Base-by-base conservation (phyloP, 495 filamentous ascomycete genomes). In the Xylaria cubensis region DNA sequence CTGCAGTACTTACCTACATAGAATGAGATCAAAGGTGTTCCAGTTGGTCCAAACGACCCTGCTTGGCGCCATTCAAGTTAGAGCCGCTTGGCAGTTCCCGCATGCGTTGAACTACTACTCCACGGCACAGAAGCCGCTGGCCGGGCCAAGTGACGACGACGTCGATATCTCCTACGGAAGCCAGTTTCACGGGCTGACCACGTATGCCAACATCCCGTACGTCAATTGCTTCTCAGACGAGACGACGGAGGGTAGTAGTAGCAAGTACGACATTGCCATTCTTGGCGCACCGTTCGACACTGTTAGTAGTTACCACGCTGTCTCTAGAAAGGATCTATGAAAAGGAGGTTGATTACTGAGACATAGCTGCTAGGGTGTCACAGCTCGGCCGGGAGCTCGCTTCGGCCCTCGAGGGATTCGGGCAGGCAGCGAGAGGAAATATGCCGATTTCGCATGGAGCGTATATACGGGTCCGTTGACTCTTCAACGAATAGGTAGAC, bases 361-460 rank as follows among this genome's bases (percentile, higher is more conserved):
- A 51, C n/a, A 72, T 55, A 51, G 41, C 21, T 41, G 17, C 56
- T 48, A 81, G 80, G 74, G 76, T 1, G 77, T 80, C 26, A 80
- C 79, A 7, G 75, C 73, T 51, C 73, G 94, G 72, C 93, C 94
- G 6, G 94, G 94, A 63, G 93, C 93, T 44, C 88, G 94, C 42
- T 97, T 94, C 74, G 94, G 94, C 1, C 94, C 94, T 13, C 89
- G 86, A 63, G 92, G 91, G 34, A 96, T 96, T 76, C 87, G 94
- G 79, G 89, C 94, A 86, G 92, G 92, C 82, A 81, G 79, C 61
- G 64, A 73, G 65, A 68, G 80, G 21, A 80, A 76, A 64, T 58
- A 55, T 12, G 58, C 62, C 4, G 80, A 74, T 24, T 65, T 67
- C 32, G 69, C 72, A 17, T 82, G 75, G 70, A 80, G 76, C 62